Conservation (phyloP, 768 basidiomycete species). For the Punctularia strigosozonata region DNA sequence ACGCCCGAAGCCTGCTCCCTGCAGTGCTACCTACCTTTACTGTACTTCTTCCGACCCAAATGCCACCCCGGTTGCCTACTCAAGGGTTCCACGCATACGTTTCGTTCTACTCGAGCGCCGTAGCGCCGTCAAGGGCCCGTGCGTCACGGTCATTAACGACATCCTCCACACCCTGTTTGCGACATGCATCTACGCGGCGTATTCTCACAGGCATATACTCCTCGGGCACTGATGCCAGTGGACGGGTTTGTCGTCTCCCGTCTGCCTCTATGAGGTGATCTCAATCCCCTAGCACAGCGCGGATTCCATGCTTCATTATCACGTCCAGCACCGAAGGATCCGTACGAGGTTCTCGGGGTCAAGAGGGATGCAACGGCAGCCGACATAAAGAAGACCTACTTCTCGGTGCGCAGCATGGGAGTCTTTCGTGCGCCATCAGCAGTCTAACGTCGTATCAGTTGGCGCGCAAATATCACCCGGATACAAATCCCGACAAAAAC, state of each 20-base stretch:
- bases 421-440: constrained; percentile 8
- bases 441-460: constrained; percentile 42
- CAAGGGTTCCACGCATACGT: constrained; percentile 40
- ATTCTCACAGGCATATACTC: constrained; percentile 6
- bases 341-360: constrained; percentile 87
- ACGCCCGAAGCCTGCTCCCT: too few species aligned
- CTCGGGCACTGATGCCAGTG: not conserved
- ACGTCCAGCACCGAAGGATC: constrained; percentile 54
- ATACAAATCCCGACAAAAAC: constrained; percentile 86
- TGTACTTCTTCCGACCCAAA: constrained; percentile 14
- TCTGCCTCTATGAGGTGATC: too few species aligned
- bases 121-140: too few species aligned
- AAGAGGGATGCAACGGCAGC: constrained; percentile 67
- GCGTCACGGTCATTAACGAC: too few species aligned
- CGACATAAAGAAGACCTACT: constrained; percentile 97
- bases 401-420: constrained; percentile 50
- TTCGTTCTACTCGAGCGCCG: constrained; percentile 47
- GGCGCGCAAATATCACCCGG: constrained; percentile 96
- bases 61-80: constrained; percentile 39
- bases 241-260: constrained; percentile 4
- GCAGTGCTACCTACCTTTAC: too few species aligned
- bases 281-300: constrained; percentile 37
- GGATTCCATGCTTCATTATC: constrained; percentile 59
- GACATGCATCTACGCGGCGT: constrained; percentile 25
- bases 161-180: constrained; percentile 26